Percentiles rank a stretch among this genome's conserved stretches.
Evolutionary conservation across 352 stramenopile species (phyloP).

Genomic region (Plasmopara muralis): DNA sequence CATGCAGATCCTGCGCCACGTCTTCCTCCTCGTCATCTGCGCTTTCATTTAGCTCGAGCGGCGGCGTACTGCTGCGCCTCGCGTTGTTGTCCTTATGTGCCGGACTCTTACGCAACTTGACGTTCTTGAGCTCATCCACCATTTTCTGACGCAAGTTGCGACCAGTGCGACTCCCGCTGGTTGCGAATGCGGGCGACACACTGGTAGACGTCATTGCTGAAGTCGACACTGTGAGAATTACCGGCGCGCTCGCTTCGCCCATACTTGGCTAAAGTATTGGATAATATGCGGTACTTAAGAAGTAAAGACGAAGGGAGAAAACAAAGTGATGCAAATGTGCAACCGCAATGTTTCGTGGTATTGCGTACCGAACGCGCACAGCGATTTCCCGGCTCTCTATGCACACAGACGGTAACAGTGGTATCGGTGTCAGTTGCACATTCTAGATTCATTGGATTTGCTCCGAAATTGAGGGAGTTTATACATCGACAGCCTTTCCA

Average conservation of each 20-base stretch:
- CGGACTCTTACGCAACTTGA: conserved; percentile 33
- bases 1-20: conserved; percentile 9
- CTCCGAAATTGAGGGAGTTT: conserved; percentile 3
- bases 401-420: conserved; percentile 11
- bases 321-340: conserved; percentile 10
- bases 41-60: conserved; percentile 32
- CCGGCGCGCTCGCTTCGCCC: conserved; percentile 23
- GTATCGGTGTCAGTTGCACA: background rate
- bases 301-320: background rate
- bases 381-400: conserved; percentile 17
- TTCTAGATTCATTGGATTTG: conserved; percentile 14
- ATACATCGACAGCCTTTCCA: background rate
- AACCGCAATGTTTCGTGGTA: conserved; percentile 8
- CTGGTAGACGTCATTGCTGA: conserved; percentile 1
- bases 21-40: conserved; percentile 21
- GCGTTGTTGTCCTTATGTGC: conserved; percentile 10
- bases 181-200: conserved; percentile 6
- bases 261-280: conserved; percentile 13
- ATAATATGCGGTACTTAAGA: background rate
- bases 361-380: conserved; percentile 10
- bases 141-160: conserved; percentile 49
- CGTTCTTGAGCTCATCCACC: conserved; percentile 65
- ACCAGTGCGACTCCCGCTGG: conserved; percentile 13
- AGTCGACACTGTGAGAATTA: conserved; percentile 1
- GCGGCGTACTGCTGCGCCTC: conserved; percentile 2